Evolutionary conservation across 2,329 filamentous ascomycete genomes (phyloP).

Genomic region (Elsinoe batatas): DNA sequence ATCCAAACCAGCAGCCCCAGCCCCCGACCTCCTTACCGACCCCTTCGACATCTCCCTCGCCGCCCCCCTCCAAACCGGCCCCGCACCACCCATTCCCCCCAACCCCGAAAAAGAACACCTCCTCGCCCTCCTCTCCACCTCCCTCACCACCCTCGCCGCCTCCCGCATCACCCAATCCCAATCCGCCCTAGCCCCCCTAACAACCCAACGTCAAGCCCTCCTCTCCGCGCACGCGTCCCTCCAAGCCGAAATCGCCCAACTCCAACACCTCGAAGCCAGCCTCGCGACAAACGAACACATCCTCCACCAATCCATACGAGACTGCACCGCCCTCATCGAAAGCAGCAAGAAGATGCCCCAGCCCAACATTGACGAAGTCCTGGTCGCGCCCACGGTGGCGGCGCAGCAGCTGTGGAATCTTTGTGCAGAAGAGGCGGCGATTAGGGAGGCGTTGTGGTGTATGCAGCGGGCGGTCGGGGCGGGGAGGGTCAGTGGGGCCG

Average conservation of each 20-base stretch:
- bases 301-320: constrained; percentile 63
- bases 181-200: constrained; percentile 62
- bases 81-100: constrained; percentile 78
- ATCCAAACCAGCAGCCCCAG: constrained; percentile 26
- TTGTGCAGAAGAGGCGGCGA: constrained; percentile 77
- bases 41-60: constrained; percentile 50
- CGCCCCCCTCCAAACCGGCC: constrained; percentile 40
- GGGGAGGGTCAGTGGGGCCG: constrained; percentile 59
- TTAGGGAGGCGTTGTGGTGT: constrained; percentile 79
- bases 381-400: constrained; percentile 89
- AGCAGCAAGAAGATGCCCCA: constrained; percentile 58
- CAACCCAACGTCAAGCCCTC: constrained; percentile 71
- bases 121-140: constrained; percentile 62
- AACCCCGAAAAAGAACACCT: constrained; percentile 94
- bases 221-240: constrained; percentile 57
- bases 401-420: constrained; percentile 85
- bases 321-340: constrained; percentile 69
- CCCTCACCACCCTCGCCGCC: constrained; percentile 59
- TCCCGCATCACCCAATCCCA: constrained; percentile 62
- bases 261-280: constrained; percentile 60
- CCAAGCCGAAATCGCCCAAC: constrained; percentile 60
- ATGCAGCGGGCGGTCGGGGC: constrained; percentile 64
- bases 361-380: constrained; percentile 76
- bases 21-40: constrained; percentile 51
- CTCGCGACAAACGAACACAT: constrained; percentile 70